Evolutionary conservation across 768 basidiomycete species (phyloP), one percentile per base, ranked within the genome.

Genomic region (Tylopilus vinaceipallidus): DNA sequence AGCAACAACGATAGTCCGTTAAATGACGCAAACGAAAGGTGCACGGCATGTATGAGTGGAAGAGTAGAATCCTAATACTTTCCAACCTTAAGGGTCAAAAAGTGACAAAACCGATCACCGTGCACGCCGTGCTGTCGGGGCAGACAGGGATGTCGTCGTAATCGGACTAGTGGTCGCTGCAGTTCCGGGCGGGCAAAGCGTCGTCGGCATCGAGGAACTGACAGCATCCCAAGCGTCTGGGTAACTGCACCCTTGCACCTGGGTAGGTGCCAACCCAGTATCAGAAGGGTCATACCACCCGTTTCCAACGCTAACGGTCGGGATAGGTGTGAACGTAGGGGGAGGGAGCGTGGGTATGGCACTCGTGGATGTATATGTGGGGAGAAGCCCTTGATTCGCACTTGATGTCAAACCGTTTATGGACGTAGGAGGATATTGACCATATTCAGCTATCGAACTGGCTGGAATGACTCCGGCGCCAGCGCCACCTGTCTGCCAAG

Each of bases 401-500:
- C 66, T 59, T 1, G 62, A 65, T 12, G 65, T 73, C 67, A 63
- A 72, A 67, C 60, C 81, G 16, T 67, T 74, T 46, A 86, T 67
- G 4, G 75, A 71, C 3, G 76, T 56, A 29, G 81, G 80, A 2
- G 83, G 83, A 74, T 81, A 87, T 1, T 71, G 73, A 53, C 62
- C 58, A 60, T 79, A 80, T 16, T 64, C 60, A 3, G 72, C 61
- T 13, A 71, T 63, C 53, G 56, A 77, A 54, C 64, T 70, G 47
- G 72, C 72, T 34, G 61, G 73, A 60, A 76, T 77, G 50, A 68
- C 78, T 46, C 70, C 75, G 46, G 69, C 84, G 56, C 72, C 84
- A 60, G 63, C 72, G 60, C 71, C 82, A 58, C 88, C 88, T 7
- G 88, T 90, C 59, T 87, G 85, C 70, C 84, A 85, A 8, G 82